phyloP scores from a whole-genome alignment of 768 basidiomycete genomes.

The Lactifluus rugatus region DNA sequence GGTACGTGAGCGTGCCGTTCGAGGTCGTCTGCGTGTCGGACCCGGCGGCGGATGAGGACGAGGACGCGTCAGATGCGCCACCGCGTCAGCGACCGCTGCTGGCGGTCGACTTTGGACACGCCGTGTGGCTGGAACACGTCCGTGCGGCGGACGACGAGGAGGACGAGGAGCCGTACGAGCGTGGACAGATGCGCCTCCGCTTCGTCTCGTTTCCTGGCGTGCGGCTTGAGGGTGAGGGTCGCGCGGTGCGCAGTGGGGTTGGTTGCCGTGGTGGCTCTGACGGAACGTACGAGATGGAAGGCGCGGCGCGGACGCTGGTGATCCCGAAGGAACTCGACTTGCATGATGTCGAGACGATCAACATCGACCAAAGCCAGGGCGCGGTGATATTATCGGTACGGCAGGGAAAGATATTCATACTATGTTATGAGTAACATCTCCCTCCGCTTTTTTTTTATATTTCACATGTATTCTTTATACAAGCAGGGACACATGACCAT shows the following conservation, averaged over 20 bases:
- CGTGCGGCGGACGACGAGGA: conserved; percentile 28
- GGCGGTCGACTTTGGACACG: conserved; percentile 79
- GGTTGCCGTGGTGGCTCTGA: conserved; percentile 13
- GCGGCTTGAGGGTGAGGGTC: conserved; percentile 26
- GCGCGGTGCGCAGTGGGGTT: conserved; percentile 13
- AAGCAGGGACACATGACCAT: too few relatives aligned
- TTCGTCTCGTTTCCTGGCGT: conserved; percentile 65
- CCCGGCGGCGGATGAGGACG: conserved; percentile 27
- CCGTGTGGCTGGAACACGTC: conserved; percentile 67
- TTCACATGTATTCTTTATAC: background rate
- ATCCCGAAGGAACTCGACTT: conserved; percentile 58
- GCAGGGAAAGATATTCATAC: conserved; percentile 61
- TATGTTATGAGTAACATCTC: conserved; percentile 46
- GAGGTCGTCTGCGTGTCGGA: conserved; percentile 62
- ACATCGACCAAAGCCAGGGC: conserved; percentile 69
- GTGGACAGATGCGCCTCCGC: conserved; percentile 44
- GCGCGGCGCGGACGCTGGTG: conserved; percentile 46
- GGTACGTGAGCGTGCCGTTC: conserved; percentile 64
- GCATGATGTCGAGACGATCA: conserved; percentile 61
- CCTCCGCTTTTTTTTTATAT: background rate
- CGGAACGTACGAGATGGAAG: conserved; percentile 33
- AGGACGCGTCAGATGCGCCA: conserved; percentile 29
- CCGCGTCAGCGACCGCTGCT: conserved; percentile 53
- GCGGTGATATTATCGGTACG: conserved; percentile 60
- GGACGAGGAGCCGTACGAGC: conserved; percentile 20